phyloP scores from a whole-genome alignment of 768 basidiomycete species.

The Lentinula detonsa region DNA sequence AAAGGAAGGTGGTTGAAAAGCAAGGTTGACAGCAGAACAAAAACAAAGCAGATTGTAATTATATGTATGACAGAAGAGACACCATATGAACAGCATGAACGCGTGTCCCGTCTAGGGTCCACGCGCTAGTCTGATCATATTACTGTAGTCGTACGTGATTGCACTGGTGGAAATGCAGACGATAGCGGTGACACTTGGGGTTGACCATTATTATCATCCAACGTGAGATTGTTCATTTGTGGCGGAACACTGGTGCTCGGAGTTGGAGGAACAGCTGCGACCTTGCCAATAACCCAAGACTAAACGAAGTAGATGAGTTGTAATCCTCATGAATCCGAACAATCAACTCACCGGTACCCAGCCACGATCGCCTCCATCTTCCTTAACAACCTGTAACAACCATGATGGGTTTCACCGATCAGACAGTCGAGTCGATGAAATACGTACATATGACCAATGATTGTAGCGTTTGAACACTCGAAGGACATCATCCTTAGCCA shows the following conservation, averaged over 20 bases:
- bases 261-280: slow-evolving; percentile 41
- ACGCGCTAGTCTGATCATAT: slow-evolving; percentile 6
- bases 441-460: slow-evolving; percentile 88
- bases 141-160: slow-evolving; percentile 25
- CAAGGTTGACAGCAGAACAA: background rate
- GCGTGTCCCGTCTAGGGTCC: too few species aligned
- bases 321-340: background rate
- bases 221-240: slow-evolving; percentile 18
- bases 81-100: background rate
- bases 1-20: background rate
- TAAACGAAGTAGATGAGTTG: slow-evolving; percentile 17
- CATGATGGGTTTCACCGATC: slow-evolving; percentile 11
- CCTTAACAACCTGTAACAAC: slow-evolving; percentile 74
- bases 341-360: slow-evolving; percentile 74
- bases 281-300: slow-evolving; percentile 96
- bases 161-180: slow-evolving; percentile 65
- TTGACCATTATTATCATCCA: slow-evolving; percentile 37
- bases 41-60: background rate
- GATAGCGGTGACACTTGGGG: slow-evolving; percentile 74
- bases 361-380: slow-evolving; percentile 88
- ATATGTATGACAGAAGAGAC: background rate
- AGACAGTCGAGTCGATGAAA: slow-evolving; percentile 2
- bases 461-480: slow-evolving; percentile 98
- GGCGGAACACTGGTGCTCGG: slow-evolving; percentile 33
- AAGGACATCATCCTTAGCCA: slow-evolving; percentile 83